Percentiles rank a stretch among this genome's conserved stretches.
phyloP scores from a whole-genome alignment of 2,329 filamentous ascomycete genomes.

The Xylaria sp. region DNA sequence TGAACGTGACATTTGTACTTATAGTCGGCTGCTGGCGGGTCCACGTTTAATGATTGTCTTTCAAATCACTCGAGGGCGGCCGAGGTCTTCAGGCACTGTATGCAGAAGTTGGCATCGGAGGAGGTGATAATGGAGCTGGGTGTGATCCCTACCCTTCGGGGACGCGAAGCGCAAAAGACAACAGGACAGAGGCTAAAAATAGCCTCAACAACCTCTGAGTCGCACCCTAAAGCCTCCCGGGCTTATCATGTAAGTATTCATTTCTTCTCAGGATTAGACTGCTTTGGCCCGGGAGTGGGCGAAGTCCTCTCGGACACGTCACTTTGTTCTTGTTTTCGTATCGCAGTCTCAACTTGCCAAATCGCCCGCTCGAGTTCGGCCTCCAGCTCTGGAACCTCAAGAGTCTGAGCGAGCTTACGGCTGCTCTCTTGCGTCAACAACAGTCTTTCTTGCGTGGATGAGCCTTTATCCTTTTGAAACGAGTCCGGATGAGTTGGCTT shows the following conservation, averaged over 20 bases:
- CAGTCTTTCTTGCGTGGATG: constrained; percentile 55
- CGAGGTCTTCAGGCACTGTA: background rate
- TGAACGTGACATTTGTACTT: background rate
- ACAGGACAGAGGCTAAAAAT: background rate
- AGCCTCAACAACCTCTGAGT: background rate
- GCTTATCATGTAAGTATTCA: constrained; percentile 9
- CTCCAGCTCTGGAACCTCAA: constrained; percentile 75
- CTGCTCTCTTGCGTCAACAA: constrained; percentile 64
- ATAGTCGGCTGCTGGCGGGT: background rate
- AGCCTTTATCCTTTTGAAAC: constrained; percentile 21
- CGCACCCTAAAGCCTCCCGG: background rate
- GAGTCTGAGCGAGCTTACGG: constrained; percentile 66
- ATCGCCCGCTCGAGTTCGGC: constrained; percentile 80
- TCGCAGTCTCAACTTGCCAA: constrained; percentile 72
- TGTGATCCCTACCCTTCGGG: background rate
- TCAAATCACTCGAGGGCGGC: background rate
- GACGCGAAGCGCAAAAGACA: constrained; percentile 1
- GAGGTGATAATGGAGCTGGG: background rate
- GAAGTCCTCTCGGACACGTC: constrained; percentile 3
- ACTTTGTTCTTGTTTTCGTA: constrained; percentile 44
- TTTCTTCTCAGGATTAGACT: constrained; percentile 18
- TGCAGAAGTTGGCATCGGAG: background rate
- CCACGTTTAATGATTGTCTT: background rate
- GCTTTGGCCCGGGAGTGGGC: constrained; percentile 4
- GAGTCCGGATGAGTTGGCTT: constrained; percentile 45